phyloP scores from a whole-genome alignment of 108 stramenopile species.

The Aurantiochytrium sp. region DNA sequence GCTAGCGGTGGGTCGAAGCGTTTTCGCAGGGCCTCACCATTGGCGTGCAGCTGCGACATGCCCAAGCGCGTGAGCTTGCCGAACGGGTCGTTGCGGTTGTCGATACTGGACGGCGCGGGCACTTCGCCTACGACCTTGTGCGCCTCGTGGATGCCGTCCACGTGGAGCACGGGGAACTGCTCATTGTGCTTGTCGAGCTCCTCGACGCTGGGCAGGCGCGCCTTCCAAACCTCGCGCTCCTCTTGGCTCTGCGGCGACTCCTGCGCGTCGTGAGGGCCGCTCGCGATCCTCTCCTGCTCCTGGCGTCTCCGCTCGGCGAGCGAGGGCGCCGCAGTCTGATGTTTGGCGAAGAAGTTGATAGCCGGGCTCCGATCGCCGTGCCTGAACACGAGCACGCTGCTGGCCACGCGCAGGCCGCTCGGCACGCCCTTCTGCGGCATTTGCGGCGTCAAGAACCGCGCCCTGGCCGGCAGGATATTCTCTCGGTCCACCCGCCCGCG shows the following conservation, averaged over 20 bases:
- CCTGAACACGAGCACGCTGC: neutral
- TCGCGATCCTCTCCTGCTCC: neutral
- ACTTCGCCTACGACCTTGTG: neutral
- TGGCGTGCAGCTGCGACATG: neutral
- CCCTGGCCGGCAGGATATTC: no score
- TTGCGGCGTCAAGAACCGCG: no score
- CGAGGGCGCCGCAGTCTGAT: neutral
- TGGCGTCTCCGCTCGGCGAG: neutral
- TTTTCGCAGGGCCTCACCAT: neutral
- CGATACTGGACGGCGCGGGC: neutral
- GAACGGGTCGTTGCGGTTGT: neutral
- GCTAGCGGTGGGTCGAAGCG: neutral
- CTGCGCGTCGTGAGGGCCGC: neutral
- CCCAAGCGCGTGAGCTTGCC: neutral
- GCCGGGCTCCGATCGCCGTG: slow-evolving; percentile 24
- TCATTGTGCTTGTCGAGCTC: neutral
- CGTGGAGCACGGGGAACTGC: neutral
- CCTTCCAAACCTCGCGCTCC: neutral
- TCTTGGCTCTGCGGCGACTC: neutral
- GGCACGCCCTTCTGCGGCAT: neutral
- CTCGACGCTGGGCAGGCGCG: neutral
- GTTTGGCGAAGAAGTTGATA: neutral
- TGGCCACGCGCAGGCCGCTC: neutral
- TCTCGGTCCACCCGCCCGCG: no score
- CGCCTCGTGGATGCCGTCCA: neutral